These are phyloP conservation scores for Candolleomyces efflorescens DNA, from an alignment of 768 basidiomycete species.

Conservation along the genomic window DNA sequence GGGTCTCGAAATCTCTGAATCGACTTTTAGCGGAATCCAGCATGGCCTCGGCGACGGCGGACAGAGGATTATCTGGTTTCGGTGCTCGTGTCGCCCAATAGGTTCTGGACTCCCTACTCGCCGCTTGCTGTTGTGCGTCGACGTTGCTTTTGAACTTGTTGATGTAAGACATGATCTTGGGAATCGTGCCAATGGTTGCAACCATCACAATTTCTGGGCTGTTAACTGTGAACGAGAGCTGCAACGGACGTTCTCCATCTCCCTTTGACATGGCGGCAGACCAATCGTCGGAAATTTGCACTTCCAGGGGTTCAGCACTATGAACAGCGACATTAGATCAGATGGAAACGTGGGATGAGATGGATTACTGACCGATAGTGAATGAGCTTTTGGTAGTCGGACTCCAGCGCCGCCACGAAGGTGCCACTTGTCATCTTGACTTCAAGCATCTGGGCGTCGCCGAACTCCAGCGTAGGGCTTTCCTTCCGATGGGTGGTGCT, in stretches of 20 bases:
- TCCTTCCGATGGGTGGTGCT: slow-evolving; percentile 59
- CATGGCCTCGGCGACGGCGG: slow-evolving; percentile 85
- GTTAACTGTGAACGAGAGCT: slow-evolving; percentile 69
- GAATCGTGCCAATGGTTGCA: slow-evolving; percentile 71
- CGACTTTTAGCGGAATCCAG: slow-evolving; percentile 66
- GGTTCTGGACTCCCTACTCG: slow-evolving; percentile 72
- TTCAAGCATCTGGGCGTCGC: slow-evolving; percentile 57
- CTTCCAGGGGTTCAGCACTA: slow-evolving; percentile 74
- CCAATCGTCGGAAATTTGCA: slow-evolving; percentile 84
- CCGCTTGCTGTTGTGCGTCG: slow-evolving; percentile 68
- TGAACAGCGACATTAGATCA: slow-evolving; percentile 4
- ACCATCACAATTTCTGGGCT: slow-evolving; percentile 66
- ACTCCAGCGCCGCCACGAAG: slow-evolving; percentile 61
- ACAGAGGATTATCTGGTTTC: slow-evolving; percentile 75
- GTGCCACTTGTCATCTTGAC: slow-evolving; percentile 72
- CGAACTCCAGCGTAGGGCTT: slow-evolving; percentile 24
- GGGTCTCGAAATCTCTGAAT: slow-evolving; percentile 63
- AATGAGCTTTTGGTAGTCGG: slow-evolving; percentile 70
- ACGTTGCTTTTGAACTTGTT: slow-evolving; percentile 75
- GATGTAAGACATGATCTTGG: slow-evolving; percentile 68
- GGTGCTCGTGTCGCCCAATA: slow-evolving; percentile 71
- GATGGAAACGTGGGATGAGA: not conserved
- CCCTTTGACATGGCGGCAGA: slow-evolving; percentile 39
- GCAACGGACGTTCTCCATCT: slow-evolving; percentile 46
- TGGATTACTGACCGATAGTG: slow-evolving; percentile 60